Conservation (phyloP, 768 basidiomycete genomes). For the Boletus tylopilopsis region DNA sequence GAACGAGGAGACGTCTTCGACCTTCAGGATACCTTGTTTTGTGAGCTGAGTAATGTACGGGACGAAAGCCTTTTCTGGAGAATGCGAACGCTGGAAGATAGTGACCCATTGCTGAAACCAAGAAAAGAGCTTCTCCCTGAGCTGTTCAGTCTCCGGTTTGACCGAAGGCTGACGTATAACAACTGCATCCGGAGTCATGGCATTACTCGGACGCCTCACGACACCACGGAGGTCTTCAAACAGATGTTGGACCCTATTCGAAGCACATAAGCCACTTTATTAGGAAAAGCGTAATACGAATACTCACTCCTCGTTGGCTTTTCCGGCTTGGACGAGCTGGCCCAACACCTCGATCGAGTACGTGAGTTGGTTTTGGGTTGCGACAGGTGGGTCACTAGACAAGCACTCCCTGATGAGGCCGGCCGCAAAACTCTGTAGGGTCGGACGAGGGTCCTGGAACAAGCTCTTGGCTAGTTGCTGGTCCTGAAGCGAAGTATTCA, state of each 20-base stretch:
- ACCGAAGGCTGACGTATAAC: slow-evolving; percentile 45
- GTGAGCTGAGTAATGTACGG: slow-evolving; percentile 96
- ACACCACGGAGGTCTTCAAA: slow-evolving; percentile 80
- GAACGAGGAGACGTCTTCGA: slow-evolving; percentile 93
- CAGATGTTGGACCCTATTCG: slow-evolving; percentile 57
- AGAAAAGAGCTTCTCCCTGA: slow-evolving; percentile 68
- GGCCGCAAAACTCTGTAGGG: slow-evolving; percentile 75
- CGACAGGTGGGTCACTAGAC: slow-evolving; percentile 74
- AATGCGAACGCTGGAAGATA: slow-evolving; percentile 86
- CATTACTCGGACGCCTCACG: slow-evolving; percentile 44
- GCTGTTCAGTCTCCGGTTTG: slow-evolving; percentile 70
- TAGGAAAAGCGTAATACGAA: neutral
- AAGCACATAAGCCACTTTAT: neutral
- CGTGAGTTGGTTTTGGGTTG: slow-evolving; percentile 74
- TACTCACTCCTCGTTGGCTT: slow-evolving; percentile 83
- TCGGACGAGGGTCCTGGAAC: slow-evolving; percentile 71
- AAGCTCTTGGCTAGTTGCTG: slow-evolving; percentile 87
- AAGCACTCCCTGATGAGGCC: slow-evolving; percentile 85
- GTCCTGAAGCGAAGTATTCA: slow-evolving; percentile 77
- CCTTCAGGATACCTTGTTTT: slow-evolving; percentile 93
- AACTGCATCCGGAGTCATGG: slow-evolving; percentile 35
- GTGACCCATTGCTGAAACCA: slow-evolving; percentile 96
- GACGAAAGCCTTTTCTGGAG: slow-evolving; percentile 93
- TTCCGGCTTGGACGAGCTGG: slow-evolving; percentile 67
- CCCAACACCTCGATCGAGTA: slow-evolving; percentile 78